Base-by-base conservation (phyloP, 257 asterid genomes). In the Sherardia arvensis region DNA sequence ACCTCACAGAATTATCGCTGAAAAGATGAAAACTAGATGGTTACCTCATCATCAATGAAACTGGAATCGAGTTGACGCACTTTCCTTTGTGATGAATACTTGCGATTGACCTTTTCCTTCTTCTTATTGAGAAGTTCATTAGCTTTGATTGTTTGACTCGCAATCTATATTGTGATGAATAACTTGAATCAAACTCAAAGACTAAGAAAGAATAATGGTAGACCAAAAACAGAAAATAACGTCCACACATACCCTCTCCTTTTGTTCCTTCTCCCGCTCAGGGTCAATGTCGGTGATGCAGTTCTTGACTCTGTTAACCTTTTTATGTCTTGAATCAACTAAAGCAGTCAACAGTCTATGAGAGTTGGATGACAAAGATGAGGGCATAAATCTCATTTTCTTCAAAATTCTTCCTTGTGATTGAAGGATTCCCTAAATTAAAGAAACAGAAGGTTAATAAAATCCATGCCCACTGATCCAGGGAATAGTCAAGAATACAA, bases 41-140 rank as follows among this genome's bases (percentile, higher is more conserved):
- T 69, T 64, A 92, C 99, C 99, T 92, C 98, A 38, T 87, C 96
- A 78, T 93, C 99, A 47, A 93, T 73, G 82, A 93, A 93, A 84
- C 99, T 97, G 69, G 99, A 95, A 3, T 97, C 90, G 64, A 93
- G 96, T 69, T 90, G 91, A 58, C 94, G 99, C 77, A 87, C 99
- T 82, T 86, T 79, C 74, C 99, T 85, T 67, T 86, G 99, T 57
- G 88, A 38, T 5, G 47, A 77, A 72, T 93, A 93, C 72, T 93
- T 93, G 61, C 94, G 89, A 69, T 51, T 83, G 47, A 93, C 95
- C 84, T 93, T 93, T 77, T 90, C 99, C 87, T 93, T 93, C 86
- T 83, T 93, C 69, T 91, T 85, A 74, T 83, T 87, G 67, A 93
- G 97, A 78, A 87, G 85, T 60, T 74, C 94, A 79, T 77, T 86